phyloP scores from a whole-genome alignment of 371 early-diverging fungal genomes.

The Mortierella polycephala region DNA sequence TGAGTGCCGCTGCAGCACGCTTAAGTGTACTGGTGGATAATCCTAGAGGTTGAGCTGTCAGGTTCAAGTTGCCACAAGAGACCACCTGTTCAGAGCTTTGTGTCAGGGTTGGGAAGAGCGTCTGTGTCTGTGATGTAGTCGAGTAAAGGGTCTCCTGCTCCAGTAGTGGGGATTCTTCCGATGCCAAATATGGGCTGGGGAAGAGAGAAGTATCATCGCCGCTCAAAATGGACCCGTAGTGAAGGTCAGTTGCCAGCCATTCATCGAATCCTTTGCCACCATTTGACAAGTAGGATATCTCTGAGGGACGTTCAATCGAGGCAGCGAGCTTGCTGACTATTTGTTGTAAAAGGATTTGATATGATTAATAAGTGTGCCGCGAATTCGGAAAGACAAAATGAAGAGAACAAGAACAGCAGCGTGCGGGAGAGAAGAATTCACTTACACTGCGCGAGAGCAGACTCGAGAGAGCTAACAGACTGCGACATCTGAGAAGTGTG shows the following conservation, averaged over 20 bases:
- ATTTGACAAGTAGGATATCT: conserved; percentile 1
- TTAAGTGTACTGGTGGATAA: conserved; percentile 18
- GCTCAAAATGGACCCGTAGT: conserved; percentile 15
- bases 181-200: conserved; percentile 13
- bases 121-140: background rate
- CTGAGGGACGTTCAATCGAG: conserved; percentile 12
- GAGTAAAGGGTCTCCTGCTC: conserved; percentile 8
- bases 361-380: background rate
- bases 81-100: background rate
- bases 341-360: background rate
- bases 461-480: conserved; percentile 45
- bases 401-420: background rate
- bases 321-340: conserved; percentile 45
- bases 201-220: conserved; percentile 18
- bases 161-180: conserved; percentile 17
- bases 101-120: conserved; percentile 15
- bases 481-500: conserved; percentile 19
- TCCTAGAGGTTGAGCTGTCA: conserved; percentile 1
- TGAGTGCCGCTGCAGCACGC: conserved; percentile 38
- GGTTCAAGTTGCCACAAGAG: conserved; percentile 3
- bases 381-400: background rate
- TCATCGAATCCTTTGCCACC: conserved; percentile 38
- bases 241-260: conserved; percentile 36
- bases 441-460: conserved; percentile 46
- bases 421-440: background rate